Percentiles rank a stretch among this genome's conserved stretches.
Conservation (phyloP, 2,329 filamentous ascomycete species). For the Cordyceps tenuipes region DNA sequence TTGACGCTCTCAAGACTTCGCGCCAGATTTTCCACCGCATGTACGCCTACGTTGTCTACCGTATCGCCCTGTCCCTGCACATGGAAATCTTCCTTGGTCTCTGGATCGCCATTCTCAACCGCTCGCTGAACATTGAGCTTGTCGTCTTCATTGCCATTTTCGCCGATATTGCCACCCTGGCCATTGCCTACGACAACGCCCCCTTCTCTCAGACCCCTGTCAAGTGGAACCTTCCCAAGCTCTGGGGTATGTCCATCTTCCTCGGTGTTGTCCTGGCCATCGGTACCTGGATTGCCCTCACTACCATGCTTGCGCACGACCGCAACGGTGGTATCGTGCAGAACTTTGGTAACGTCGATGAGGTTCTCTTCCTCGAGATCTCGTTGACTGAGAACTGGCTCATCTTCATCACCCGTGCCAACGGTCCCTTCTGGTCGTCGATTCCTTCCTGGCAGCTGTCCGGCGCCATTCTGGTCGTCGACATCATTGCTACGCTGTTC, state of each 20-base stretch:
- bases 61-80: slow-evolving; percentile 86
- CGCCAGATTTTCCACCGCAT: slow-evolving; percentile 95
- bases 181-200: slow-evolving; percentile 89
- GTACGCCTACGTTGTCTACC: slow-evolving; percentile 94
- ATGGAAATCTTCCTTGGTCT: slow-evolving; percentile 86
- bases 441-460: slow-evolving; percentile 78
- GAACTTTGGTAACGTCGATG: slow-evolving; percentile 76
- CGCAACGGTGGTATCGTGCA: slow-evolving; percentile 77
- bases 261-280: slow-evolving; percentile 73
- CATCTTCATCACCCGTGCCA: slow-evolving; percentile 92
- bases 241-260: slow-evolving; percentile 86
- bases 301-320: slow-evolving; percentile 66
- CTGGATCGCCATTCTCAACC: slow-evolving; percentile 84
- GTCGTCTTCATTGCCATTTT: slow-evolving; percentile 95
- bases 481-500: slow-evolving; percentile 79
- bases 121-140: slow-evolving; percentile 73
- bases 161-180: slow-evolving; percentile 83
- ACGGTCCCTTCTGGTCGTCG: slow-evolving; percentile 86
- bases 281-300: slow-evolving; percentile 83
- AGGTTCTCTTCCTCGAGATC: slow-evolving; percentile 82
- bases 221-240: slow-evolving; percentile 91
- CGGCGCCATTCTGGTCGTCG: slow-evolving; percentile 71
- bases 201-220: slow-evolving; percentile 79
- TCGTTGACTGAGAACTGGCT: slow-evolving; percentile 92
- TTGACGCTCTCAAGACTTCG: slow-evolving; percentile 85